A percentile compares a stretch with the other conserved stretches of the same genome.
phyloP scores from a whole-genome alignment of 2,329 filamentous ascomycete species.

The Apiospora hydei region DNA sequence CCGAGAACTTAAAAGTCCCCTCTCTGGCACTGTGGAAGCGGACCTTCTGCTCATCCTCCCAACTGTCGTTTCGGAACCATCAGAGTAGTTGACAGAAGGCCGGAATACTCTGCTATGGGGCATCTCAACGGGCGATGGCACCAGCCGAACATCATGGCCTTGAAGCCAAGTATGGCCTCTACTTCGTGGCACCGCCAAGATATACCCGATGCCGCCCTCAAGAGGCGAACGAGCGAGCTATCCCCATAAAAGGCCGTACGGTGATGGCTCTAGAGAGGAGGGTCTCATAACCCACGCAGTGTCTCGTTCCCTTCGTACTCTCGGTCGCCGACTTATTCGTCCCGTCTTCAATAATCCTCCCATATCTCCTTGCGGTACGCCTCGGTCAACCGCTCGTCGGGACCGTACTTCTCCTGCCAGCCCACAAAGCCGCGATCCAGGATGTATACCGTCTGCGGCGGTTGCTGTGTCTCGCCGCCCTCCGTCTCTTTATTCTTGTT shows the following conservation, averaged over 20 bases:
- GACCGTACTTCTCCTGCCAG: constrained; percentile 87
- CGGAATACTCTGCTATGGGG: not conserved
- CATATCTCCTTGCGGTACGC: constrained; percentile 86
- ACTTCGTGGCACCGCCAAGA: not conserved
- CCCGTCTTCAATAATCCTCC: constrained; percentile 59
- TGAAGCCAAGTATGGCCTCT: not conserved
- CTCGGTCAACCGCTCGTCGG: constrained; percentile 82
- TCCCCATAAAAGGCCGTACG: not conserved
- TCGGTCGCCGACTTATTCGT: not conserved
- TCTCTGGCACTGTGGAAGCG: not conserved
- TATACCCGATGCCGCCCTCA: not conserved
- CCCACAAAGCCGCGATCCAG: constrained; percentile 84
- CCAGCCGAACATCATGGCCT: not conserved
- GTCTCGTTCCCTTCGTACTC: not conserved
- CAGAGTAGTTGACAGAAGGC: not conserved
- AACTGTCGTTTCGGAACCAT: not conserved
- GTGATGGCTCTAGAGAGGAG: not conserved
- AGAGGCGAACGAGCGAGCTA: not conserved
- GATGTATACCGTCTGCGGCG: constrained; percentile 76
- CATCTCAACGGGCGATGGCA: not conserved
- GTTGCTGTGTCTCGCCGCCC: constrained; percentile 28
- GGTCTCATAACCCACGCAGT: constrained; percentile 1
- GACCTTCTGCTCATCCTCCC: not conserved
- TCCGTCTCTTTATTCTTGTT: not conserved
- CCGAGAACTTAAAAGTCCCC: not conserved